phyloP scores from a whole-genome alignment of 1,139 yeast genomes.

The Blastobotrys ciferrii region DNA sequence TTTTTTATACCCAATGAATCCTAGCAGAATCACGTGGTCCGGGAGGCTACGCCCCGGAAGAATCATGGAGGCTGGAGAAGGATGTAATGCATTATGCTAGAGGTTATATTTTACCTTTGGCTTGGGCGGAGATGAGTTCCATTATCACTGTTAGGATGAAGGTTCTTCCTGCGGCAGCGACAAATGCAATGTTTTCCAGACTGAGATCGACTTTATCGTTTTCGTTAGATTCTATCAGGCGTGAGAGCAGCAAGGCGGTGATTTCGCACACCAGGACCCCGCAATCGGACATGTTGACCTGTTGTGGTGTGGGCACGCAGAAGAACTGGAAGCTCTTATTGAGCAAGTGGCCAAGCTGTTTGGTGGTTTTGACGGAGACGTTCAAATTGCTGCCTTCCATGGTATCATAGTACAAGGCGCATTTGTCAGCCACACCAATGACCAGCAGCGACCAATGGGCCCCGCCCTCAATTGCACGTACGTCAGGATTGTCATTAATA shows the following conservation, averaged over 20 bases:
- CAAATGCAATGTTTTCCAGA: slow-evolving; percentile 37
- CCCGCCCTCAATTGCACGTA: slow-evolving; percentile 48
- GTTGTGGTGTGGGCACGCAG: slow-evolving; percentile 61
- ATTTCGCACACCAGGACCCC: slow-evolving; percentile 65
- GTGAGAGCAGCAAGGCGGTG: slow-evolving; percentile 42
- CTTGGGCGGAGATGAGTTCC: slow-evolving; percentile 23
- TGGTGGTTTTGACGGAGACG: slow-evolving; percentile 39
- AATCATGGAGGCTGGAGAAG: too few relatives aligned
- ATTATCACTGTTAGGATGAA: slow-evolving; percentile 41
- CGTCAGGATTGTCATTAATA: slow-evolving; percentile 51
- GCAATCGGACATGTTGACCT: slow-evolving; percentile 72
- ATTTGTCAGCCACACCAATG: slow-evolving; percentile 39
- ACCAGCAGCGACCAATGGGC: slow-evolving; percentile 57
- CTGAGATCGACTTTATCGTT: slow-evolving; percentile 30
- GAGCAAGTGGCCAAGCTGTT: slow-evolving; percentile 38
- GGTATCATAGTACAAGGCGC: slow-evolving; percentile 48
- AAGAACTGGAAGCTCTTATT: slow-evolving; percentile 22
- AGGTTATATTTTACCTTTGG: neutral
- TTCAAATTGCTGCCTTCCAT: slow-evolving; percentile 42
- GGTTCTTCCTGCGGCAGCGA: slow-evolving; percentile 46
- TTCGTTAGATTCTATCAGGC: slow-evolving; percentile 36
- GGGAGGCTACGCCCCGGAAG: too few relatives aligned
- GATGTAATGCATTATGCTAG: too few relatives aligned
- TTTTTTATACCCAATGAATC: too few relatives aligned
- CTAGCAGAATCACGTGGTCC: too few relatives aligned